A percentile compares a stretch with the other conserved stretches of the same genome.
phyloP scores from a whole-genome alignment of 176 grass and related monocot genomes.

The Hordeum marinum region DNA sequence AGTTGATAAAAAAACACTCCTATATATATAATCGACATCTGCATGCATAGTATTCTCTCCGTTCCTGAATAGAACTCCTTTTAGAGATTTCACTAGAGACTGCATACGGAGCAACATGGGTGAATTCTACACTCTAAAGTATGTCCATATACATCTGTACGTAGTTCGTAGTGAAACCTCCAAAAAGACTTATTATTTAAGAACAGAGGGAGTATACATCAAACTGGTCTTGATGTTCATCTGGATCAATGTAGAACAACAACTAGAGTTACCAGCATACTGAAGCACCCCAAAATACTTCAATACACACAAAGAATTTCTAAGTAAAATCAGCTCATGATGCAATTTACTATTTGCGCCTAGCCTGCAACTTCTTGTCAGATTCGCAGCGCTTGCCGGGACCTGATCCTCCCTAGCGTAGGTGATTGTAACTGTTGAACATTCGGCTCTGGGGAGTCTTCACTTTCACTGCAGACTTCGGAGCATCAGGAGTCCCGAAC shows the following conservation, averaged over 20 bases:
- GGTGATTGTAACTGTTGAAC: conserved; percentile 55
- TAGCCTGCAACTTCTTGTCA: neutral
- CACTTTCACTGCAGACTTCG: conserved; percentile 37
- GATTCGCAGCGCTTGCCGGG: neutral
- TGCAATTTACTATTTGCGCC: neutral
- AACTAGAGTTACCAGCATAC: conserved; percentile 22
- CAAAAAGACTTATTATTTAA: no score
- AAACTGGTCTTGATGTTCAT: conserved; percentile 25
- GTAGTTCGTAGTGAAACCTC: no score
- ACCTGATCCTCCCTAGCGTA: conserved; percentile 30
- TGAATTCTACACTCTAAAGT: no score
- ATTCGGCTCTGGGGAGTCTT: conserved; percentile 36
- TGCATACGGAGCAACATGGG: no score
- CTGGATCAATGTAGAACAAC: neutral
- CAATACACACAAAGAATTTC: neutral
- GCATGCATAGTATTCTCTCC: no score
- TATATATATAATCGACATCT: neutral
- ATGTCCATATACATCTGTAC: no score
- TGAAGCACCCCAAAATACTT: neutral
- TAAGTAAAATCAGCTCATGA: neutral
- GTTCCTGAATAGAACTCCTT: no score
- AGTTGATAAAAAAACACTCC: neutral
- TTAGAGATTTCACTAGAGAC: no score
- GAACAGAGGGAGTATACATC: no score
- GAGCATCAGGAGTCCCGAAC: conserved; percentile 43